Evolutionary conservation across 2,329 filamentous ascomycete genomes (phyloP).

Genomic region (Botrytis paeoniae): DNA sequence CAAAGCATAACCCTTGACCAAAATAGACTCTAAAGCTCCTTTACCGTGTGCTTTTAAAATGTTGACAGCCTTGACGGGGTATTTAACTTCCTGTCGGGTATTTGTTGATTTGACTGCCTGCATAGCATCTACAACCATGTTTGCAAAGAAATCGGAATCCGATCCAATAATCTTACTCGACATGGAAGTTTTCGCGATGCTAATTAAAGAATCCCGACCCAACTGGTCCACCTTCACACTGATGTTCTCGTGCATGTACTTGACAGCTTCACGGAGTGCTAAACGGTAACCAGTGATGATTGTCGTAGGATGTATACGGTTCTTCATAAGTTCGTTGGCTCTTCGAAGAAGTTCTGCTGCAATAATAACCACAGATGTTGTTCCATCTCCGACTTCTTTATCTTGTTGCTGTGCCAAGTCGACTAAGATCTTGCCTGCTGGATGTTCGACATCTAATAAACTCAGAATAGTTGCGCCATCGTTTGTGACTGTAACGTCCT

Average conservation of each 20-base stretch:
- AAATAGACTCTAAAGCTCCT: constrained; percentile 78
- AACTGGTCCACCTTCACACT: constrained; percentile 92
- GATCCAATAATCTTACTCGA: constrained; percentile 97
- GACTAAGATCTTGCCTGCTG: constrained; percentile 96
- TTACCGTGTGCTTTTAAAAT: constrained; percentile 98
- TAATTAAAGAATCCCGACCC: constrained; percentile 84
- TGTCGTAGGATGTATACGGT: constrained; percentile 98
- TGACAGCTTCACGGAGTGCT: constrained; percentile 90
- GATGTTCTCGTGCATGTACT: constrained; percentile 98
- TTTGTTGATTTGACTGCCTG: constrained; percentile 91
- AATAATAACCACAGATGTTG: constrained; percentile 95
- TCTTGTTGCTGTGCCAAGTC: constrained; percentile 98
- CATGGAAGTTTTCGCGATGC: constrained; percentile 98
- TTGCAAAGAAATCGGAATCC: constrained; percentile 94
- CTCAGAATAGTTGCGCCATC: constrained; percentile 96
- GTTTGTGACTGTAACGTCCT: constrained; percentile 98
- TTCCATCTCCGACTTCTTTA: constrained; percentile 97
- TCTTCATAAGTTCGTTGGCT: constrained; percentile 98
- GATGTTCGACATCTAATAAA: constrained; percentile 94
- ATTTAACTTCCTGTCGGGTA: constrained; percentile 86
- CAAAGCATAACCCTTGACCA: constrained; percentile 94
- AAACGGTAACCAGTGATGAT: constrained; percentile 98
- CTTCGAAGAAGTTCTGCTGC: constrained; percentile 90
- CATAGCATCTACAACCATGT: constrained; percentile 97
- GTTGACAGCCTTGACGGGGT: constrained; percentile 98